Evolutionary conservation across 805 yeast species (phyloP).

Genomic region (Zygosaccharomyces rouxii): DNA sequence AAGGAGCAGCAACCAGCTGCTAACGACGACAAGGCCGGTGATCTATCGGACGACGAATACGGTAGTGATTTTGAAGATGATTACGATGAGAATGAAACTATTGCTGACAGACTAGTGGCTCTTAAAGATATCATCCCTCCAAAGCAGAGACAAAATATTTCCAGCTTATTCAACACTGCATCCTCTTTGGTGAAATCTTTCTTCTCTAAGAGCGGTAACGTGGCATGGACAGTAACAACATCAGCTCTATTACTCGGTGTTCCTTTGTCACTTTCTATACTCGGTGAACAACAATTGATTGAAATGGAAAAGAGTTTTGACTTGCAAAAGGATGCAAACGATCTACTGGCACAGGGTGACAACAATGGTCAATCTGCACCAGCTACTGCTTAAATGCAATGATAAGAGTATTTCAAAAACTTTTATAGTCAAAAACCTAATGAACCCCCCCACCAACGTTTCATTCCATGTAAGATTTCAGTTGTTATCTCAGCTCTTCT

Average conservation of each 20-base stretch:
- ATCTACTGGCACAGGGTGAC: constrained; percentile 66
- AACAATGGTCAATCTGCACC: constrained; percentile 41
- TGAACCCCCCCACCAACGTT: constrained; percentile 3
- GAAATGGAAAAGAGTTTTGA: constrained; percentile 92
- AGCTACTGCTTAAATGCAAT: constrained; percentile 15
- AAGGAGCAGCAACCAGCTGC: constrained; percentile 42
- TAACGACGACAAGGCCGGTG: constrained; percentile 52
- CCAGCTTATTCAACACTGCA: constrained; percentile 31
- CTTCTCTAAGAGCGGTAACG: constrained; percentile 60
- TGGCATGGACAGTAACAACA: constrained; percentile 83
- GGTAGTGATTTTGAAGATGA: constrained; percentile 50
- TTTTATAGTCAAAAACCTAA: constrained; percentile 2
- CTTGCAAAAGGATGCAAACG: constrained; percentile 72
- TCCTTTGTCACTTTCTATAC: constrained; percentile 83
- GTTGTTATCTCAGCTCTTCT: background rate
- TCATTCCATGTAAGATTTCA: background rate
- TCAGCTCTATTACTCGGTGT: constrained; percentile 83
- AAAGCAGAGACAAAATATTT: constrained; percentile 58
- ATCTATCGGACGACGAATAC: constrained; percentile 49
- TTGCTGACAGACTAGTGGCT: constrained; percentile 84
- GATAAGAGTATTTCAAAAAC: constrained; percentile 8
- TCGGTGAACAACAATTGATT: constrained; percentile 88
- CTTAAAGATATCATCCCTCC: constrained; percentile 91
- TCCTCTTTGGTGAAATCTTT: constrained; percentile 43
- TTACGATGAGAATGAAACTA: constrained; percentile 77